A percentile compares a stretch with the other conserved stretches of the same genome.
These are phyloP conservation scores for grape (Vitis vinifera) DNA, from an alignment of 164 flowering plant genomes.

Conservation along the genomic window DNA sequence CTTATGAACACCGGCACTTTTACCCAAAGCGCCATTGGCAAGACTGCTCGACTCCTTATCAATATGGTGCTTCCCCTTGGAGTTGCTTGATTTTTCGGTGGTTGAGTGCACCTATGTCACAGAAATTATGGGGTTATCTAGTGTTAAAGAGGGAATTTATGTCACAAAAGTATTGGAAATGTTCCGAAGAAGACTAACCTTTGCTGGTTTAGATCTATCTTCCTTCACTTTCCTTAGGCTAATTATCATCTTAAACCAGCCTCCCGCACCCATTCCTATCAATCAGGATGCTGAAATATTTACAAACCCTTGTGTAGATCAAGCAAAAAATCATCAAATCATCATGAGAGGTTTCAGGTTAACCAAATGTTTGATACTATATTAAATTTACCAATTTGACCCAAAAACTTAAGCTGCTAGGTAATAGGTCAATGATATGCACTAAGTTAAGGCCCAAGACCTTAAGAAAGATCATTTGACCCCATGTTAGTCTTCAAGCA, in stretches of 20 bases:
- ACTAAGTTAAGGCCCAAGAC: too few species aligned
- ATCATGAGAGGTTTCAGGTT: neutral
- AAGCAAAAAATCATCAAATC: neutral
- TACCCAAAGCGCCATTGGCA: slow-evolving; percentile 8
- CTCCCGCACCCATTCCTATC: slow-evolving; percentile 59
- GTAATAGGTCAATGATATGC: too few species aligned
- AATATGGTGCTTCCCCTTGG: neutral
- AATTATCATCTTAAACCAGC: slow-evolving; percentile 61
- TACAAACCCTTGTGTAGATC: slow-evolving; percentile 5
- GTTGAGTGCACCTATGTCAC: slow-evolving; percentile 13
- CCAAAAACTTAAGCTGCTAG: too few species aligned
- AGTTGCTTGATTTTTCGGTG: slow-evolving; percentile 11
- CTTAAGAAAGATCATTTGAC: too few species aligned
- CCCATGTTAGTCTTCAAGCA: too few species aligned
- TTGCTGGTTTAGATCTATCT: slow-evolving; percentile 33
- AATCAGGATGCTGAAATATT: neutral
- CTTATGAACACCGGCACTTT: neutral
- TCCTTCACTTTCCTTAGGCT: slow-evolving; percentile 46
- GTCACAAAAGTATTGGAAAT: neutral
- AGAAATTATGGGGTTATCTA: neutral
- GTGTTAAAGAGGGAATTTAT: too few species aligned
- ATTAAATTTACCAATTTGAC: too few species aligned
- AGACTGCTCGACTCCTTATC: neutral
- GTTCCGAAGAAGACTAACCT: slow-evolving; percentile 24
- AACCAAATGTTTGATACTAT: too few species aligned